phyloP scores from a whole-genome alignment of 768 basidiomycete genomes.

The Clitopilus hobsonii region DNA sequence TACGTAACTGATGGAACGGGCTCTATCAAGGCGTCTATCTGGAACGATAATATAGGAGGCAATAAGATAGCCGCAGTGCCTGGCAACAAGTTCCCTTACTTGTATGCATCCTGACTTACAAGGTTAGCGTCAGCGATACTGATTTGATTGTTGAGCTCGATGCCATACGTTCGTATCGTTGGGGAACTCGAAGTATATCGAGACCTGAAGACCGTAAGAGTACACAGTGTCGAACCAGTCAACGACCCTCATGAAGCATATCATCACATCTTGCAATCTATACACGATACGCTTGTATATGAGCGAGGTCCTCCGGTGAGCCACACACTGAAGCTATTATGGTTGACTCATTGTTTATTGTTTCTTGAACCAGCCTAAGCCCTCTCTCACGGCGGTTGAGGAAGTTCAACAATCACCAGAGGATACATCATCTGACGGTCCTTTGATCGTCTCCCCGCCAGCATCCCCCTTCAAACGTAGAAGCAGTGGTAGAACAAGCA shows the following conservation, averaged over 20 bases:
- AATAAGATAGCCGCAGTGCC: slow-evolving; percentile 1
- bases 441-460: not conserved
- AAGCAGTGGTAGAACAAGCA: not conserved
- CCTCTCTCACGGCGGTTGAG: no score
- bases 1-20: slow-evolving; percentile 32
- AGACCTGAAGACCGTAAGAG: slow-evolving; percentile 15
- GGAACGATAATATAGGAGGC: slow-evolving; percentile 41
- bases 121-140: no score
- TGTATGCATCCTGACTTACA: no score
- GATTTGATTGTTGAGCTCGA: no score
- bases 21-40: slow-evolving; percentile 43
- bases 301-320: slow-evolving; percentile 15
- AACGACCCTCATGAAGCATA: slow-evolving; percentile 21
- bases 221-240: slow-evolving; percentile 12
- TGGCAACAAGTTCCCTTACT: no score
- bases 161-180: slow-evolving; percentile 49
- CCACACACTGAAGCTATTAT: not conserved
- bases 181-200: slow-evolving; percentile 18
- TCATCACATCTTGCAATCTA: slow-evolving; percentile 19
- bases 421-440: not conserved
- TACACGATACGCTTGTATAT: slow-evolving; percentile 14
- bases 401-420: not conserved
- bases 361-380: no score
- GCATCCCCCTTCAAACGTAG: not conserved
- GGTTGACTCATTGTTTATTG: not conserved